These are phyloP conservation scores for Phytophthora tentaculata DNA, from an alignment of 352 stramenopile species.

Conservation along the genomic window DNA sequence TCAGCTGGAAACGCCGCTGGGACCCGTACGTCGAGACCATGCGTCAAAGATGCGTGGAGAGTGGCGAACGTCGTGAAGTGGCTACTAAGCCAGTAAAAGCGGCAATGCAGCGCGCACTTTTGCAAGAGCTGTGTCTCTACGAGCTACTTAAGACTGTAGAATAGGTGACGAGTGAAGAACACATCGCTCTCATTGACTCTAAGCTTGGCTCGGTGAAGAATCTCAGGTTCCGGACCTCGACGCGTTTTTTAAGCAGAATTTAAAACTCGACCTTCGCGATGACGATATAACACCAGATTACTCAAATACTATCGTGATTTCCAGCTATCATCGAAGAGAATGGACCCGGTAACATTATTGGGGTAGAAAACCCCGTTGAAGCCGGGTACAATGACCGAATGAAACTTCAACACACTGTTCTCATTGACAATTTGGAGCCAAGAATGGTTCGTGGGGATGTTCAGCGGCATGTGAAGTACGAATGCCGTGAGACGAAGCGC, in stretches of 20 bases:
- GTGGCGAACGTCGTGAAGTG: no score
- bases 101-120: no score
- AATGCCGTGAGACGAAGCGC: conserved; percentile 5
- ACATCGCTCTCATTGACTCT: not conserved
- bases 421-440: conserved; percentile 18
- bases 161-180: conserved; percentile 7
- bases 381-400: conserved; percentile 8
- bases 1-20: no score
- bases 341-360: not conserved
- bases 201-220: conserved; percentile 18
- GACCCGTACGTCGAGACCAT: no score
- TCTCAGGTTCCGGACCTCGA: conserved; percentile 17
- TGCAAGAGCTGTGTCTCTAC: not conserved
- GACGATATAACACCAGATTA: conserved; percentile 17
- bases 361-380: not conserved
- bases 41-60: no score
- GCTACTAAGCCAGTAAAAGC: no score
- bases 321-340: conserved; percentile 17
- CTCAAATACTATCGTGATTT: conserved; percentile 26
- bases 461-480: conserved; percentile 9
- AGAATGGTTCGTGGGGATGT: conserved; percentile 12
- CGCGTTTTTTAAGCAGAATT: conserved; percentile 13
- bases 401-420: conserved; percentile 9
- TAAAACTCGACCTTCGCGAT: conserved; percentile 24
- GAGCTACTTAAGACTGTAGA: not conserved